Percentiles rank a stretch among this genome's conserved stretches.
Evolutionary conservation across 306 rosid genomes (phyloP).

Genomic region (apple (Malus domestica)): DNA sequence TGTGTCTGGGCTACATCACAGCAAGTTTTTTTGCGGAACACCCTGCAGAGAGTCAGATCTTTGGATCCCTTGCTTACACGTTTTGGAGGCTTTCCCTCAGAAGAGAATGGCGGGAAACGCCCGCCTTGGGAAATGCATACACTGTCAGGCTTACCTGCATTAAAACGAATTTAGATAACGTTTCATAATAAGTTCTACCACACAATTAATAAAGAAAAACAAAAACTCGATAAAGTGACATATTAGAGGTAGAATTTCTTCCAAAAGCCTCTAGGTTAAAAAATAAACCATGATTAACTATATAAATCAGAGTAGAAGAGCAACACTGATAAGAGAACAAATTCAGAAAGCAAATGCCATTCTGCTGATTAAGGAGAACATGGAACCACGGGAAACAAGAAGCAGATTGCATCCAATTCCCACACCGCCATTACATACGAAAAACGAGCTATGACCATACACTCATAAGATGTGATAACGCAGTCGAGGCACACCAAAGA

Average conservation of each 20-base stretch:
- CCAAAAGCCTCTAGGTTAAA: too few relatives aligned
- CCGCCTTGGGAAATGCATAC: slow-evolving; percentile 86
- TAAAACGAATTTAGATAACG: background rate
- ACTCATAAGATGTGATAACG: background rate
- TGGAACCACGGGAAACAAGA: background rate
- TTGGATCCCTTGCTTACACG: slow-evolving; percentile 53
- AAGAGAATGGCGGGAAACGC: slow-evolving; percentile 68
- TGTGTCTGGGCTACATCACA: slow-evolving; percentile 78
- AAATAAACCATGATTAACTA: too few relatives aligned
- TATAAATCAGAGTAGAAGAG: too few relatives aligned
- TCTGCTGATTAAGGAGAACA: background rate
- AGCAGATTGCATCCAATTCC: background rate
- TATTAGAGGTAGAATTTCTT: too few relatives aligned
- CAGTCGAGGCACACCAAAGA: background rate
- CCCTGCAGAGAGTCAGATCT: slow-evolving; percentile 79
- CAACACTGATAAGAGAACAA: background rate
- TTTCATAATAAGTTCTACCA: background rate
- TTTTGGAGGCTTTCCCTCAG: slow-evolving; percentile 70
- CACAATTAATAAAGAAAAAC: background rate
- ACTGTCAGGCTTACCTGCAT: slow-evolving; percentile 52
- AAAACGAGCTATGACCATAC: background rate
- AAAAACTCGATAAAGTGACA: background rate
- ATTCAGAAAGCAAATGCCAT: background rate
- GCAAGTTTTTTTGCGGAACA: slow-evolving; percentile 76
- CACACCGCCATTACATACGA: background rate